Conservation (phyloP, 202 grass and related monocot genomes). For the Setaria italica region DNA sequence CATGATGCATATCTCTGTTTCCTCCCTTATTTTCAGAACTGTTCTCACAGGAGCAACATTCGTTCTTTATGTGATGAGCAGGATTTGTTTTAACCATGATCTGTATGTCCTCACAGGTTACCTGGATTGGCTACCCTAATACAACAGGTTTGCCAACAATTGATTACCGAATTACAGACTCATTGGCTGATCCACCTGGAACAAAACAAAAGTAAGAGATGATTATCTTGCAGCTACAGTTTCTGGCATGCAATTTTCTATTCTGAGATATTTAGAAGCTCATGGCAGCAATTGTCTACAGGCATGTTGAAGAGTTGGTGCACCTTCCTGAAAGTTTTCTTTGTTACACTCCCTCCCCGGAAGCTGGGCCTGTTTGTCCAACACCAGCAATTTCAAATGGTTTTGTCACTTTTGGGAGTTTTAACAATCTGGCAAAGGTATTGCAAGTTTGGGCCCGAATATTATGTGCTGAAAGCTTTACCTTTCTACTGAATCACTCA, state of each 20-base stretch:
- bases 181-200: constrained; percentile 76
- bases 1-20: constrained; percentile 22
- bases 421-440: constrained; percentile 99
- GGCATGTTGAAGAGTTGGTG: constrained; percentile 94
- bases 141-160: constrained; percentile 98
- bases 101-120: constrained; percentile 61
- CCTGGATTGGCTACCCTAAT: constrained; percentile 99
- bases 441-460: not conserved
- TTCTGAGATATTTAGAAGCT: constrained; percentile 28
- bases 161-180: constrained; percentile 94
- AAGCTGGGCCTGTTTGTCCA: constrained; percentile 85
- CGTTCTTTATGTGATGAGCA: constrained; percentile 34
- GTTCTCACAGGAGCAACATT: not conserved
- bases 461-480: constrained; percentile 2
- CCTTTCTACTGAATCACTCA: constrained; percentile 24
- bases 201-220: constrained; percentile 79
- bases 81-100: constrained; percentile 36
- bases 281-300: constrained; percentile 48
- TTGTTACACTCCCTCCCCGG: constrained; percentile 96
- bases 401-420: constrained; percentile 96
- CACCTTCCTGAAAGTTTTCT: constrained; percentile 92
- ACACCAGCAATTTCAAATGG: constrained; percentile 92
- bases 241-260: constrained; percentile 26
- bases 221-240: not conserved
- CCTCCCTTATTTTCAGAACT: constrained; percentile 28